Base-by-base conservation (phyloP, 352 stramenopile genomes). In the Globisporangium radiosum region DNA sequence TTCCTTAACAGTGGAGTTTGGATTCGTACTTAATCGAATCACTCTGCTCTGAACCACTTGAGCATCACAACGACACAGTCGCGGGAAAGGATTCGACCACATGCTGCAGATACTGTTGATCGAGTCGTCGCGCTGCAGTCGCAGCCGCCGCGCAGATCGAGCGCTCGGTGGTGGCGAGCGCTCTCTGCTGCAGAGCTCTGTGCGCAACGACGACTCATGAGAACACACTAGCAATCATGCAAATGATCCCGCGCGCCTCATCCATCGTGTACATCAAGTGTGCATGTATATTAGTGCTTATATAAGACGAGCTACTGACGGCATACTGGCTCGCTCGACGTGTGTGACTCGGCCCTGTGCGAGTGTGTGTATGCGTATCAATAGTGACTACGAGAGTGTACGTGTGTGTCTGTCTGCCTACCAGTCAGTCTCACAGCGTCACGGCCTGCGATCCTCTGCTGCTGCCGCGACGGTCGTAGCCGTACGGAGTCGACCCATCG, bases 21-120 rank as follows among this genome's bases (percentile, higher is more conserved):
- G 25, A 33, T 33, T 33, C 25, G 25, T 3, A 33, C 25, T 33
- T 33, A 33, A 3, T 33, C 25, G 25, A 33, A 3, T 33, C 25
- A 3, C 25, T 33, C 25, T 33, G 25, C 25, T 33, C 25, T 33
- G 25, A 33, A 33, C 25, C 25, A 33, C 25, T 33, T 33, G 25
- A 33, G 25, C 25, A 33, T 33, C 25, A 33, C 25, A 33, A 33
- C 25, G 25, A 33, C 25, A 33, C 25, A 33, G 3, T 33, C 25
- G 25, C 25, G 25, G 25, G 25, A 33, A 33, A 33, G 25, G 25
- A 33, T 33, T 33, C 25, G 25, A 33, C 25, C 25, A 3, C 25
- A 33, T 33, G 25, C 25, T 62, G 54, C 56, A 56, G 56, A 62
- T 62, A 62, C 56, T 62, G 56, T 62, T 62, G 56, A 62, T 56